These are phyloP conservation scores for Colletotrichum sp. DNA, from an alignment of 2,329 filamentous ascomycete species.

Conservation along the genomic window DNA sequence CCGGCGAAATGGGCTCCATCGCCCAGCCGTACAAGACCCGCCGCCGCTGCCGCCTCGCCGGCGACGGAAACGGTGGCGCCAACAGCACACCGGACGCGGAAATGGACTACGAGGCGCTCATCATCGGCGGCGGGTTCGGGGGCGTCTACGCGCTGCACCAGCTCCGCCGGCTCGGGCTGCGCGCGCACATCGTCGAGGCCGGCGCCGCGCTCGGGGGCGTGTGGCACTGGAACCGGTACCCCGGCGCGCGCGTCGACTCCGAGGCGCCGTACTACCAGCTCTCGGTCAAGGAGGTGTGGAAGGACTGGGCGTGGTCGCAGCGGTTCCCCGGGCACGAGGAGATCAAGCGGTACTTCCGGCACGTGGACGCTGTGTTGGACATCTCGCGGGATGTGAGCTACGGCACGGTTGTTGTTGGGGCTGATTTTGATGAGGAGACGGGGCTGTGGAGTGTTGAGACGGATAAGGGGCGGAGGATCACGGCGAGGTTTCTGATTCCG, in stretches of 20 bases:
- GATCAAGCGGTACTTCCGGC: constrained; percentile 49
- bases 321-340: constrained; percentile 44
- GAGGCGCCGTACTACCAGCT: constrained; percentile 40
- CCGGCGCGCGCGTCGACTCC: constrained; percentile 46
- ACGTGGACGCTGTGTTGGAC: constrained; percentile 47
- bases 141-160: constrained; percentile 35
- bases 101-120: constrained; percentile 24
- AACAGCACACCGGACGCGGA: neutral
- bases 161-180: constrained; percentile 39
- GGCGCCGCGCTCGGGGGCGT: constrained; percentile 43
- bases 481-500: constrained; percentile 48
- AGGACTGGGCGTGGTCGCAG: constrained; percentile 49
- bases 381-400: constrained; percentile 51
- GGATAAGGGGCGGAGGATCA: constrained; percentile 40
- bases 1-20: neutral
- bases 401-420: constrained; percentile 44
- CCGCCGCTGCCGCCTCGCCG: neutral
- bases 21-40: neutral
- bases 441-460: constrained; percentile 49
- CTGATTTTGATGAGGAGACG: constrained; percentile 39
- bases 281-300: constrained; percentile 40
- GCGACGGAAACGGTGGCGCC: neutral
- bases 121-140: constrained; percentile 30
- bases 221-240: constrained; percentile 51
- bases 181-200: constrained; percentile 41